phyloP scores from a whole-genome alignment of 805 yeast species.

The Scheffersomyces lignosus region DNA sequence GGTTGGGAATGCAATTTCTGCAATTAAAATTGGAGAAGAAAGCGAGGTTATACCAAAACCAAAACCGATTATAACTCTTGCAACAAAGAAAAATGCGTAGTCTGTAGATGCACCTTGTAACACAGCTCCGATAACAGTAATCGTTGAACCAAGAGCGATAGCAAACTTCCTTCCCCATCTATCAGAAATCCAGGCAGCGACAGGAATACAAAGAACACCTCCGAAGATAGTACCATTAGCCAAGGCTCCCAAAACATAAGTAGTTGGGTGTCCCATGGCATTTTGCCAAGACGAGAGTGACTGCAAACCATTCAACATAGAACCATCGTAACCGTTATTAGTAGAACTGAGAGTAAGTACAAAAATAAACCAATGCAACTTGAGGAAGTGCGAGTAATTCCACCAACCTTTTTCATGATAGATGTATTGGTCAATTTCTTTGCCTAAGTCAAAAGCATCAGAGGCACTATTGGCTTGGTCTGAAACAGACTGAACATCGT shows the following conservation, averaged over 20 bases:
- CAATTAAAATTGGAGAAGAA: constrained; percentile 48
- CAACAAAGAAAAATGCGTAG: constrained; percentile 38
- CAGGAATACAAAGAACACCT: constrained; percentile 25
- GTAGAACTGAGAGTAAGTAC: constrained; percentile 47
- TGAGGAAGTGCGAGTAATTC: constrained; percentile 36
- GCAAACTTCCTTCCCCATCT: constrained; percentile 39
- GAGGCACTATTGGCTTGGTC: background rate
- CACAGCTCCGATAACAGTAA: constrained; percentile 33
- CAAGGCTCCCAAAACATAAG: constrained; percentile 22
- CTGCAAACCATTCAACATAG: constrained; percentile 52
- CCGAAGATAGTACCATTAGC: constrained; percentile 34
- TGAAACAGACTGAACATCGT: too few species aligned
- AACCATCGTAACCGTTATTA: constrained; percentile 32
- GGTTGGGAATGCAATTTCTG: constrained; percentile 53
- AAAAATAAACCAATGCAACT: constrained; percentile 37
- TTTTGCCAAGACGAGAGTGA: constrained; percentile 41
- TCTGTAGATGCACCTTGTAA: constrained; percentile 36
- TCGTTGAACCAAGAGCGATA: constrained; percentile 22
- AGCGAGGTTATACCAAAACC: constrained; percentile 45
- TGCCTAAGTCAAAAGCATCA: background rate
- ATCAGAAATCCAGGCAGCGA: constrained; percentile 35
- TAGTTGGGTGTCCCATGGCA: constrained; percentile 28
- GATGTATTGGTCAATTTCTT: background rate
- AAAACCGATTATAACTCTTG: constrained; percentile 50
- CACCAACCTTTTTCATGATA: constrained; percentile 26